Percentiles rank a stretch among this genome's conserved stretches.
phyloP scores from a whole-genome alignment of 257 asterid genomes.

The Solanum piurae region DNA sequence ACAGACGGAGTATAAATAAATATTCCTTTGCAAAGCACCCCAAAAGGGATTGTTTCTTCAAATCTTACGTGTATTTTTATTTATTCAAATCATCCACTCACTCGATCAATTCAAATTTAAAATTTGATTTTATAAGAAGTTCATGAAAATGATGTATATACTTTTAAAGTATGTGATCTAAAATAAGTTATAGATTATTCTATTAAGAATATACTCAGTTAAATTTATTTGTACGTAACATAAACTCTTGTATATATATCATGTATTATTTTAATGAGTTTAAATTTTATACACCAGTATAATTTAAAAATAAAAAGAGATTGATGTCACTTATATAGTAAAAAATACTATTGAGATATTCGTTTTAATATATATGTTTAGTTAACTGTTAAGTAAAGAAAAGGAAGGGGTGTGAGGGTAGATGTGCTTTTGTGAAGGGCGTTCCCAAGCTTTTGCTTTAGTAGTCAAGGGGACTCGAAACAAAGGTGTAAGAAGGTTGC shows the following conservation, averaged over 20 bases:
- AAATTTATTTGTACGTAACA: not conserved
- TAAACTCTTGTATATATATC: not conserved
- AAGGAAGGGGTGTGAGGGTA: not conserved
- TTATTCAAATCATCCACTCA: not conserved
- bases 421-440: slow-evolving; percentile 15
- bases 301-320: not conserved
- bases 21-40: not conserved
- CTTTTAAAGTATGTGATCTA: too few relatives aligned
- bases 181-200: too few relatives aligned
- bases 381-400: not conserved
- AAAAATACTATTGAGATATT: not conserved
- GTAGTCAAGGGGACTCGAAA: slow-evolving; percentile 43
- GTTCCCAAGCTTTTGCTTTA: slow-evolving; percentile 54
- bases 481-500: slow-evolving; percentile 8
- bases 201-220: not conserved
- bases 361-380: not conserved
- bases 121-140: too few relatives aligned
- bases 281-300: not conserved
- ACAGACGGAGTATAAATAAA: not conserved
- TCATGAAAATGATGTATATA: too few relatives aligned
- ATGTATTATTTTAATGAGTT: not conserved
- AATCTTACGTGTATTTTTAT: not conserved
- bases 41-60: not conserved
- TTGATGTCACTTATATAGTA: not conserved
- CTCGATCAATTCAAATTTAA: not conserved